These are phyloP conservation scores for Trifolium dubium DNA, from an alignment of 306 rosid genomes.

Conservation along the genomic window DNA sequence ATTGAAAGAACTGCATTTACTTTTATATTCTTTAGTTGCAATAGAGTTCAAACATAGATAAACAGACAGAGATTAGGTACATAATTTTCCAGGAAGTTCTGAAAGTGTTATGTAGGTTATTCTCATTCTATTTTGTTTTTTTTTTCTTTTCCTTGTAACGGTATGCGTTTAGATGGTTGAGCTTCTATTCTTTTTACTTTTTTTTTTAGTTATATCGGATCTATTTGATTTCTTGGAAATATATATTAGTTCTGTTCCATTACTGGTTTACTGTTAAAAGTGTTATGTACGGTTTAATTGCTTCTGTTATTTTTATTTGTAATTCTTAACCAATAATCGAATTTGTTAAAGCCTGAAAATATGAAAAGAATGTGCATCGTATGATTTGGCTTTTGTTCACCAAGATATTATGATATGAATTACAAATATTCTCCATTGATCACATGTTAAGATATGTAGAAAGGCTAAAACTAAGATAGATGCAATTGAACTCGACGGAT, in stretches of 20 bases:
- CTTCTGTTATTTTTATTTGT: too few relatives aligned
- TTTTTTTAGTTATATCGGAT: constrained; percentile 41
- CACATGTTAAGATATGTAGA: too few relatives aligned
- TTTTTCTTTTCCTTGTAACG: not conserved
- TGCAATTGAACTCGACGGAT: too few relatives aligned
- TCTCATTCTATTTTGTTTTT: constrained; percentile 31
- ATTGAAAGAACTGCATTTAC: constrained; percentile 41
- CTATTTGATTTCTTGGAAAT: constrained; percentile 40
- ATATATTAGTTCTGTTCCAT: constrained; percentile 31
- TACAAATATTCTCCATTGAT: not conserved
- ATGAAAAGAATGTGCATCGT: too few relatives aligned
- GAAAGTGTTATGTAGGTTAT: constrained; percentile 51
- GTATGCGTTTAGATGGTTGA: constrained; percentile 42
- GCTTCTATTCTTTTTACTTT: constrained; percentile 44
- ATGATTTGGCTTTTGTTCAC: too few relatives aligned
- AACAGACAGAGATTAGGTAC: constrained; percentile 48
- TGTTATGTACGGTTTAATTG: too few relatives aligned
- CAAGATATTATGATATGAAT: not conserved
- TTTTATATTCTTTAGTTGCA: constrained; percentile 44
- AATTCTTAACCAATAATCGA: too few relatives aligned
- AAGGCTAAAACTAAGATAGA: too few relatives aligned
- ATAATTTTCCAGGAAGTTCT: constrained; percentile 48
- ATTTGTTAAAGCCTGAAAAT: not conserved
- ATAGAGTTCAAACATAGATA: constrained; percentile 41
- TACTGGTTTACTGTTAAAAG: constrained; percentile 26